These are phyloP conservation scores for Boletellus ananiceps DNA, from an alignment of 768 basidiomycete genomes.

Conservation along the genomic window DNA sequence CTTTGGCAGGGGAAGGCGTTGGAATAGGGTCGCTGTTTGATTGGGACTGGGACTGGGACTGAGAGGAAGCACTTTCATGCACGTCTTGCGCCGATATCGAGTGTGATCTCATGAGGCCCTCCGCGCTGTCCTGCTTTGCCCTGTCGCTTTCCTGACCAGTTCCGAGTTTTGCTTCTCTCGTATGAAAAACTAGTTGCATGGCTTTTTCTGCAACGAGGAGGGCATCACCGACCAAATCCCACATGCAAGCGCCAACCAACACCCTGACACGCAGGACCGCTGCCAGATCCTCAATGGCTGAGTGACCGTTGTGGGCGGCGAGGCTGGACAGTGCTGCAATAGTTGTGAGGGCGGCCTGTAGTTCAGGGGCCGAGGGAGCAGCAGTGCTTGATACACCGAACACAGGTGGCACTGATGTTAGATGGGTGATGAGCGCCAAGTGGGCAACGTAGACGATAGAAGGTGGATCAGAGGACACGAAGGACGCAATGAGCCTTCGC, in stretches of 20 bases:
- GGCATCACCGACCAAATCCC: slow-evolving; percentile 47
- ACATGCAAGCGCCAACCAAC: slow-evolving; percentile 50
- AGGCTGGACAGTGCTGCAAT: slow-evolving; percentile 33
- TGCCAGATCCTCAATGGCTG: slow-evolving; percentile 44
- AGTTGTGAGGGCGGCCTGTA: slow-evolving; percentile 30
- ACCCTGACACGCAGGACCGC: slow-evolving; percentile 55
- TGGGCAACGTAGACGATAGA: slow-evolving; percentile 52
- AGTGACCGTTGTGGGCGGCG: slow-evolving; percentile 34
- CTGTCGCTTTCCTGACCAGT: slow-evolving; percentile 3
- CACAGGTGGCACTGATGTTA: slow-evolving; percentile 24
- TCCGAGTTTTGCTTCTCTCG: slow-evolving; percentile 4
- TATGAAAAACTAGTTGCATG: slow-evolving; percentile 38
- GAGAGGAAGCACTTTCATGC: slow-evolving; percentile 19
- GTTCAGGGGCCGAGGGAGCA: slow-evolving; percentile 12
- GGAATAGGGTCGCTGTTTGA: neutral
- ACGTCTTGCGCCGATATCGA: slow-evolving; percentile 30
- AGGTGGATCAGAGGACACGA: slow-evolving; percentile 45
- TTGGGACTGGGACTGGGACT: slow-evolving; percentile 25
- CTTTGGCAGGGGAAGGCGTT: slow-evolving; percentile 2
- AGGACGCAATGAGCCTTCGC: slow-evolving; percentile 48
- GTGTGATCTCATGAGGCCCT: slow-evolving; percentile 25
- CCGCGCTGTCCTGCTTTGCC: slow-evolving; percentile 9
- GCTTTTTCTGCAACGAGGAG: slow-evolving; percentile 46
- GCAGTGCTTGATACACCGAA: slow-evolving; percentile 1
- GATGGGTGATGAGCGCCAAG: slow-evolving; percentile 48